These are phyloP conservation scores for Aspergillus novofumigatus DNA, from an alignment of 2,329 filamentous ascomycete genomes.

Conservation along the genomic window DNA sequence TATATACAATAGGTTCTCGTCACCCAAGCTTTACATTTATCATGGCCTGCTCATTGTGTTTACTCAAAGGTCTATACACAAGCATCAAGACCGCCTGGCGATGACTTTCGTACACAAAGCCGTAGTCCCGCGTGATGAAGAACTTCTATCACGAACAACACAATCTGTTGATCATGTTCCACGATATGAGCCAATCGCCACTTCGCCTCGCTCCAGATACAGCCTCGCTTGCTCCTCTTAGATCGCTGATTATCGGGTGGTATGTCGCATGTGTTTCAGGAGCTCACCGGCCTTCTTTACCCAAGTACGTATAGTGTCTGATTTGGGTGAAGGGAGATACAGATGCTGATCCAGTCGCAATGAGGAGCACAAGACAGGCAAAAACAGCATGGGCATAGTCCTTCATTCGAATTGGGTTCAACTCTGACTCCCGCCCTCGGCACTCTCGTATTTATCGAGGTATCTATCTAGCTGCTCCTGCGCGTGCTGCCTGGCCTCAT, in stretches of 20 bases:
- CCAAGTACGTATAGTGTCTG: too few relatives aligned
- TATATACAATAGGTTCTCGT: neutral
- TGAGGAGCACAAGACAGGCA: too few relatives aligned
- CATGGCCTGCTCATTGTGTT: neutral
- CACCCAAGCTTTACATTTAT: too few relatives aligned
- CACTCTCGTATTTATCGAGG: neutral
- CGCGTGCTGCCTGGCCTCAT: conserved; percentile 15
- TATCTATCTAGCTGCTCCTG: conserved; percentile 12
- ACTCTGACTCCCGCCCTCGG: neutral
- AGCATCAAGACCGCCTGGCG: neutral
- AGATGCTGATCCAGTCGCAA: too few relatives aligned
- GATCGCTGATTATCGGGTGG: too few relatives aligned
- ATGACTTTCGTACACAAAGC: neutral
- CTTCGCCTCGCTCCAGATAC: neutral
- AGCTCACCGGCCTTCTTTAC: too few relatives aligned
- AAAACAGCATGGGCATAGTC: too few relatives aligned
- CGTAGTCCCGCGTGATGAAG: neutral
- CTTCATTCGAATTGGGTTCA: too few relatives aligned
- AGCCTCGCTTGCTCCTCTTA: too few relatives aligned
- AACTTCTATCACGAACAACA: neutral
- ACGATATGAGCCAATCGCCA: neutral
- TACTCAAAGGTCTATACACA: neutral
- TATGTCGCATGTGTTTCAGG: too few relatives aligned
- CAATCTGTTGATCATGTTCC: neutral
- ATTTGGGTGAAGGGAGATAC: too few relatives aligned